Percentiles rank a stretch among this genome's conserved stretches.
Conservation (phyloP, 345 rosid species). For the Syzygium aromaticum region DNA sequence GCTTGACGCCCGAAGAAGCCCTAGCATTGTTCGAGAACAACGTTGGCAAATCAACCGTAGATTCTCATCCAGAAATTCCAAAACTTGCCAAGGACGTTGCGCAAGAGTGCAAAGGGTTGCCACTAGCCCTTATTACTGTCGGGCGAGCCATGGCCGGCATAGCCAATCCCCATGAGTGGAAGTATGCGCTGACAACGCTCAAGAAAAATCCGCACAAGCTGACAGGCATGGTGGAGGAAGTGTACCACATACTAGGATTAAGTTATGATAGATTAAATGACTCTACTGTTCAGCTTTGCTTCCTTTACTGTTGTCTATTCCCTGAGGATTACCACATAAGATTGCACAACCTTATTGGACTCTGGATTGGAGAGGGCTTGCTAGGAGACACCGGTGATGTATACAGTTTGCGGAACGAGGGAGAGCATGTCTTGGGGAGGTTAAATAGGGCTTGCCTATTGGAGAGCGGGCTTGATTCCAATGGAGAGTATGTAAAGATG, state of each 20-base stretch:
- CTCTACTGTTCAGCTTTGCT: neutral
- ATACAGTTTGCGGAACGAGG: neutral
- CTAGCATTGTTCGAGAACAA: neutral
- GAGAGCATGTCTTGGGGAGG: neutral
- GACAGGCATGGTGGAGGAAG: conserved; percentile 1
- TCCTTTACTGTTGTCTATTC: conserved; percentile 8
- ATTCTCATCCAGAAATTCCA: neutral
- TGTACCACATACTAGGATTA: conserved; percentile 4
- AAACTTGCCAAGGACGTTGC: neutral
- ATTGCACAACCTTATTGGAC: neutral
- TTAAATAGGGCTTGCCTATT: conserved; percentile 9
- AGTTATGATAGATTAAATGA: conserved; percentile 8
- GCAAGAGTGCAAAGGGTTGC: conserved; percentile 3
- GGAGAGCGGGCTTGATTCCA: neutral
- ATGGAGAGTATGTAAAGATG: conserved; percentile 1
- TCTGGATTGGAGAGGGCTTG: conserved; percentile 21
- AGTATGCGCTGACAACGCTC: neutral
- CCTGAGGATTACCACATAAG: conserved; percentile 1
- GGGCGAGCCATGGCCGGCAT: conserved; percentile 9
- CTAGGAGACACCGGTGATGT: neutral
- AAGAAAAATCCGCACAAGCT: neutral
- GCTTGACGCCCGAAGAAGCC: neutral
- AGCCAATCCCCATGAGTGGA: neutral
- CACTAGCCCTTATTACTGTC: conserved; percentile 9
- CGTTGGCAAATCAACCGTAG: neutral